Base-by-base conservation (phyloP, 2,329 filamentous ascomycete species). In the Cladosporium cucumerinum region DNA sequence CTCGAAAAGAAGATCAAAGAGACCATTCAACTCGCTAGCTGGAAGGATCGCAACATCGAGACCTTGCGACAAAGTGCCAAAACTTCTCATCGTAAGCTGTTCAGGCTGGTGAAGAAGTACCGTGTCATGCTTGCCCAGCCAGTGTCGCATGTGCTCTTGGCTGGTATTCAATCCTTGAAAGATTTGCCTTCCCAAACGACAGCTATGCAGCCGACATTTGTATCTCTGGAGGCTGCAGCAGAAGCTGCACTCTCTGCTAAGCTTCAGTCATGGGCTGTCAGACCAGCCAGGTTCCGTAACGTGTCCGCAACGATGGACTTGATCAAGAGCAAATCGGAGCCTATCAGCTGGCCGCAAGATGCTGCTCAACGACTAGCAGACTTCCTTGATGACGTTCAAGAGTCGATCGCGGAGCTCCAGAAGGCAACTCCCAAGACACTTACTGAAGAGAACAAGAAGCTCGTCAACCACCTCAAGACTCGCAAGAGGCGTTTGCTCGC, bases 41-140 rank as follows among this genome's bases (percentile, higher is more conserved):
- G 96, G 96, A 97, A 96, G 76, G 95, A 99, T 71, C 97, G 92
- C 25, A 99, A 98, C 72, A 96, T 99, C 67, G 89, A 89, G 57
- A 91, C 92, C 0, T 81, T 99, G 18, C 87, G 89, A 69, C 93
- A 97, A 73, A 98, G 94, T 76, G 93, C 95, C 1, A 89, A 90
- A 71, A 89, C 89, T 66, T 97, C 93, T 23, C 95, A 99, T 74
- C 87, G 90, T 72, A 97, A 97, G 77, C 85, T 99, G 1, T 97
- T 97, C 80, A 91, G 91, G 71, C 82, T 97, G 39, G 90, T 99
- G 52, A 86, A 92, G 63, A 98, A 97, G 78, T 99, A 97, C 78
- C 87, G 95, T 49, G 84, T 84, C 21, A 78, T 96, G 12, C 83
- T 99, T 21, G 87, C 87, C 23, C 90, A 93, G 74, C 87, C 93